Percentiles rank a stretch among this genome's conserved stretches.
Conservation (phyloP, 2,329 filamentous ascomycete species). For the Stemphylium vesicarium region DNA sequence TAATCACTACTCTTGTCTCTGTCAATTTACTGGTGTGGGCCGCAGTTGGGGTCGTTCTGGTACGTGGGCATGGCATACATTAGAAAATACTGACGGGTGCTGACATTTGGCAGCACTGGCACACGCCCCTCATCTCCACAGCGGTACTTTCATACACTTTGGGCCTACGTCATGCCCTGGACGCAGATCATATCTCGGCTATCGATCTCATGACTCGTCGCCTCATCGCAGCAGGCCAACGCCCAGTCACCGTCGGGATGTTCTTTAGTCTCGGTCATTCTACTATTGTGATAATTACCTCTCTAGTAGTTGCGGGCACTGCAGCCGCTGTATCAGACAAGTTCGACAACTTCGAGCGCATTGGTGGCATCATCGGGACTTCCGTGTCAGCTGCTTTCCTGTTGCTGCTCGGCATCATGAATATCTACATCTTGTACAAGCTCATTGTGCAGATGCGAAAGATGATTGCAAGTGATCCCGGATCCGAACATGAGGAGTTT, state of each 20-base stretch:
- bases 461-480: constrained; percentile 61
- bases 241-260: constrained; percentile 88
- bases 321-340: constrained; percentile 79
- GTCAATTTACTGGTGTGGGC: constrained; percentile 66
- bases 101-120: constrained; percentile 34
- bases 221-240: constrained; percentile 82
- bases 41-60: constrained; percentile 63
- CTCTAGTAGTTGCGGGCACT: constrained; percentile 88
- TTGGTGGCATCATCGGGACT: constrained; percentile 90
- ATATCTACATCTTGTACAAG: constrained; percentile 83
- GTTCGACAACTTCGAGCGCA: constrained; percentile 78
- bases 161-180: constrained; percentile 90
- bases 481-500: constrained; percentile 61
- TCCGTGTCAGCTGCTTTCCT: constrained; percentile 84
- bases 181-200: constrained; percentile 91
- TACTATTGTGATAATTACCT: constrained; percentile 90
- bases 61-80: constrained; percentile 37
- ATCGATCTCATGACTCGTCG: constrained; percentile 96
- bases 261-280: constrained; percentile 95
- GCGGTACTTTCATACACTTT: constrained; percentile 87
- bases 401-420: constrained; percentile 80
- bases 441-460: constrained; percentile 71
- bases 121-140: constrained; percentile 72
- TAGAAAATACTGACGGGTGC: background rate
- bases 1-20: constrained; percentile 60